Percentiles rank a stretch among this genome's conserved stretches.
phyloP scores from a whole-genome alignment of 345 rosid genomes.

The Xanthoceras sorbifolium region DNA sequence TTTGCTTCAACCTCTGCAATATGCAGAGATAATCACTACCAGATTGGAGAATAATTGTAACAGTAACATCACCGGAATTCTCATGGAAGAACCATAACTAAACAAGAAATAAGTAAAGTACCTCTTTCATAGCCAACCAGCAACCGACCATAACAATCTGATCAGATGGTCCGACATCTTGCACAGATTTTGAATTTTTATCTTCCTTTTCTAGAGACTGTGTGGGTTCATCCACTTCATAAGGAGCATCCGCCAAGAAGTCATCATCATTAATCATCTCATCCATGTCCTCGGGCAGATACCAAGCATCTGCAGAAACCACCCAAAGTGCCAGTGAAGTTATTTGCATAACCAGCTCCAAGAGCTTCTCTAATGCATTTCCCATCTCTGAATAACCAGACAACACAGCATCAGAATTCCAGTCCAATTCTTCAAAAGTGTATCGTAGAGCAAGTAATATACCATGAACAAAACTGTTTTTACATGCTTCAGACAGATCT shows the following conservation, averaged over 20 bases:
- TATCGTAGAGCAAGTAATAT: constrained; percentile 80
- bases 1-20: constrained; percentile 7
- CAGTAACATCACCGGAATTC: not conserved
- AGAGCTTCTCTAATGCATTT: constrained; percentile 64
- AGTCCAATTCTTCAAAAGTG: constrained; percentile 94
- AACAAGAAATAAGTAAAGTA: constrained; percentile 31
- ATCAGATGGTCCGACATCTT: constrained; percentile 53
- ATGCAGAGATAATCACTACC: not conserved
- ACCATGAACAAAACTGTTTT: constrained; percentile 91
- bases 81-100: constrained; percentile 19
- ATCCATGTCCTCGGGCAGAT: constrained; percentile 80
- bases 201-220: constrained; percentile 47
- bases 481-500: constrained; percentile 86
- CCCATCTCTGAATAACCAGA: constrained; percentile 70
- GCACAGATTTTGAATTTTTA: constrained; percentile 36
- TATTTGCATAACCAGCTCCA: constrained; percentile 72
- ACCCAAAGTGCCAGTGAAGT: constrained; percentile 95
- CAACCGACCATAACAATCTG: constrained; percentile 97
- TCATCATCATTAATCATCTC: constrained; percentile 70
- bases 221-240: constrained; percentile 37
- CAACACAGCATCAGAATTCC: constrained; percentile 70
- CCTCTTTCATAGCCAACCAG: constrained; percentile 99
- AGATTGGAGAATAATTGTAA: not conserved
- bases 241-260: constrained; percentile 49
- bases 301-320: constrained; percentile 97